phyloP scores from a whole-genome alignment of 257 asterid genomes.

The Fraxinus excelsior region DNA sequence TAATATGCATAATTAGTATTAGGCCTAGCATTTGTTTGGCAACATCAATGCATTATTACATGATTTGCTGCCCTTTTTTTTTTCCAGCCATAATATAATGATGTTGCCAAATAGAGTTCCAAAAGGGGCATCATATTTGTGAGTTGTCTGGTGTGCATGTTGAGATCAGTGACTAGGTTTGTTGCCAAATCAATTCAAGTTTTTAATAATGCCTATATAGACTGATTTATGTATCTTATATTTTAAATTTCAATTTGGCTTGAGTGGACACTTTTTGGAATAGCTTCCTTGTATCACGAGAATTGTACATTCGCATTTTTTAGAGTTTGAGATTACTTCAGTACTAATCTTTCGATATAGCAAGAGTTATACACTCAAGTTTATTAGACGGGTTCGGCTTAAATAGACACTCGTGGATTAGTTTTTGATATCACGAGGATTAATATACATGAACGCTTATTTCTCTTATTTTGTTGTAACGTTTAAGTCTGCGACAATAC shows the following conservation, averaged over 20 bases:
- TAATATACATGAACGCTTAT: no score
- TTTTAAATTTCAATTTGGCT: background rate
- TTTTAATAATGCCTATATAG: background rate
- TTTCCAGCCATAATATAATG: constrained; percentile 26
- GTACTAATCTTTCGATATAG: no score
- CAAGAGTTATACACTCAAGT: no score
- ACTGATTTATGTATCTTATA: background rate
- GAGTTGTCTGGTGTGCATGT: constrained; percentile 28
- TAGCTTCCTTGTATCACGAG: background rate
- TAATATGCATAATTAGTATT: constrained; percentile 18
- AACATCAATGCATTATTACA: constrained; percentile 24
- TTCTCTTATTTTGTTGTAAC: no score
- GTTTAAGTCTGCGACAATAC: no score
- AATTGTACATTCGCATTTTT: background rate
- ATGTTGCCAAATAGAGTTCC: constrained; percentile 10
- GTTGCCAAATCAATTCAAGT: constrained; percentile 26
- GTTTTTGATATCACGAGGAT: no score
- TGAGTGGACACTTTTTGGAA: background rate
- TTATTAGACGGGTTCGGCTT: no score
- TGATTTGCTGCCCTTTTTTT: constrained; percentile 23
- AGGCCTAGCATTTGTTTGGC: constrained; percentile 30
- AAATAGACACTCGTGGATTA: no score
- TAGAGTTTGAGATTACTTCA: no score
- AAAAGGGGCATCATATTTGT: constrained; percentile 18
- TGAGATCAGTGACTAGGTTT: constrained; percentile 22